These are phyloP conservation scores for Schizophyllum amplum DNA, from an alignment of 1,284 basidiomycete species.

Conservation along the genomic window DNA sequence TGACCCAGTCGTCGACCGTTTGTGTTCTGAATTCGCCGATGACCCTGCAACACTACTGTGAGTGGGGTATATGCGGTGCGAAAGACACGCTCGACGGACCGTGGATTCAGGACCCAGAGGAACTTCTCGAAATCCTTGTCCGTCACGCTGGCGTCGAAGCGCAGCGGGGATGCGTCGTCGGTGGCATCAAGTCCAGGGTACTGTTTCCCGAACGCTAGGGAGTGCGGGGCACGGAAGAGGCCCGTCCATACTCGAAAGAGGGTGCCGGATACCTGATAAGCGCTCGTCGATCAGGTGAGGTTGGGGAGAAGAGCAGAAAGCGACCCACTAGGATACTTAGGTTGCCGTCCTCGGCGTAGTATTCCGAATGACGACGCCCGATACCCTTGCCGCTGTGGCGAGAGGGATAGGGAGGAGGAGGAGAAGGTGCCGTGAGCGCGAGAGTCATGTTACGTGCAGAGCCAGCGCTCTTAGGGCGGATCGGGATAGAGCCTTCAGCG, in stretches of 20 bases:
- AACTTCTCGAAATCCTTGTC: neutral
- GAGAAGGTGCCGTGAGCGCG: no score
- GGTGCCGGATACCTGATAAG: conserved; percentile 7
- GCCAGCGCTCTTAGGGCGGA: no score
- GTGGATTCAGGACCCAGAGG: neutral
- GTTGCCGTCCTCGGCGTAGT: conserved; percentile 11
- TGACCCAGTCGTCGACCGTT: neutral
- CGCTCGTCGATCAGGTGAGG: neutral
- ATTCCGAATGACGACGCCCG: conserved; percentile 1
- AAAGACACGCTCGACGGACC: no score
- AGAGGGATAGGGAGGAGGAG: no score
- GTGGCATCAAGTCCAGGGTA: neutral
- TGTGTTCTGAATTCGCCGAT: neutral
- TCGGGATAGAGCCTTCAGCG: no score
- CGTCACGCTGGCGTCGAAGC: neutral
- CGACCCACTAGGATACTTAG: conserved; percentile 7
- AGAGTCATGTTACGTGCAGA: no score
- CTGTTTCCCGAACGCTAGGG: conserved; percentile 3
- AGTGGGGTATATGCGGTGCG: neutral
- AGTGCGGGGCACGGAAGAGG: conserved; percentile 8
- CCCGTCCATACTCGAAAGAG: conserved; percentile 14
- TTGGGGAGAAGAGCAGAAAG: neutral
- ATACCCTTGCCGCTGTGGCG: neutral
- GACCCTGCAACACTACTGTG: neutral
- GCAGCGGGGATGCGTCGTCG: neutral